A percentile compares a stretch with the other conserved stretches of the same genome.
These are phyloP conservation scores for Jatropha curcas DNA, from an alignment of 345 rosid species.

Conservation along the genomic window DNA sequence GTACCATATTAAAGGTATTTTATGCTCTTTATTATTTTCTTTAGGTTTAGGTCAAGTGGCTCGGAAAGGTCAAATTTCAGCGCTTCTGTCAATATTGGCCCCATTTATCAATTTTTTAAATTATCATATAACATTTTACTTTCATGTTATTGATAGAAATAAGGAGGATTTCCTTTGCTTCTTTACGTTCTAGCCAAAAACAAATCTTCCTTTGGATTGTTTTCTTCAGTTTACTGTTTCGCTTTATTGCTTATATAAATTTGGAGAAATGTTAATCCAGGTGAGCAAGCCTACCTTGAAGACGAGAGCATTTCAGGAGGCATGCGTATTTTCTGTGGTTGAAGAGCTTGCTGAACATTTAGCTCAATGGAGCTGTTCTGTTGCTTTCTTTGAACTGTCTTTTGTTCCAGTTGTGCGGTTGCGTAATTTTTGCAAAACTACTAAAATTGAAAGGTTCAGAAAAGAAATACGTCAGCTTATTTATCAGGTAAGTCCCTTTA, in stretches of 20 bases:
- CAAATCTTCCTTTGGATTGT: neutral
- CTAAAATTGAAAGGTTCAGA: conserved; percentile 81
- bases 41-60: neutral
- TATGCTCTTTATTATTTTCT: neutral
- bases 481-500: conserved; percentile 57
- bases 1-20: conserved; percentile 66
- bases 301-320: conserved; percentile 95
- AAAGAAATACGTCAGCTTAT: conserved; percentile 86
- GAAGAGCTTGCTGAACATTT: conserved; percentile 93
- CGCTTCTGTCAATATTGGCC: neutral
- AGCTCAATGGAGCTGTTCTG: conserved; percentile 85
- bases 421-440: conserved; percentile 73
- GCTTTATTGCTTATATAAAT: conserved; percentile 5
- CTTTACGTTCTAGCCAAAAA: too few species aligned
- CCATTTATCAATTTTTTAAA: neutral
- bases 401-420: conserved; percentile 72
- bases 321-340: conserved; percentile 76
- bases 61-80: neutral
- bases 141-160: too few species aligned
- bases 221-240: neutral
- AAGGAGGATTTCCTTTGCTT: too few species aligned
- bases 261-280: conserved; percentile 33
- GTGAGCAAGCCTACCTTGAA: conserved; percentile 78
- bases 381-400: conserved; percentile 81
- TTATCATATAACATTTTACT: too few species aligned